Base-by-base conservation (phyloP, 2,329 filamentous ascomycete species). In the Cladorrhinum sp. region DNA sequence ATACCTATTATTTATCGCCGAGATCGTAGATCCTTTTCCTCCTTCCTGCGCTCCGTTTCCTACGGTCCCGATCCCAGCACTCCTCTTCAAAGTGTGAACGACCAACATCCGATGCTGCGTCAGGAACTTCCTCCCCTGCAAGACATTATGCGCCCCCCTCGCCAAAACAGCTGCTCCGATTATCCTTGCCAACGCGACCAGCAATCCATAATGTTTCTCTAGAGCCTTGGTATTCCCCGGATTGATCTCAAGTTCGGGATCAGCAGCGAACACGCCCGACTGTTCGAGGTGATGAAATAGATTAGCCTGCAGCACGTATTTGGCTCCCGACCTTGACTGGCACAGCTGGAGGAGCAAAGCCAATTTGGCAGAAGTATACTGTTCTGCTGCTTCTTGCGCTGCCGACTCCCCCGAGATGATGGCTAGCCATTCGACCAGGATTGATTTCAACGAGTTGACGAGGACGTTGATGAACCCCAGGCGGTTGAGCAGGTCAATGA, bases 391-490 rank as follows among this genome's bases (percentile, higher is more conserved):
- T 46, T 75, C 64, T 78, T 74, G 51, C 80, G 78, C 4, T 67
- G 33, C 18, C 2, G 56, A 3, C 12, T 55, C 14, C 1, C 18
- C 9, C 65, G 14, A 69, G 69, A 82, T 78, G 33, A 83, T 79
- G 59, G 84, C 80, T 58, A 83, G 80, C 75, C 91, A 84, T 68
- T 97, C 93, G 10, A 83, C 76, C 63, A 93, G 85, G 56, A 97
- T 85, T 66, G 85, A 83, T 67, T 90, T 88, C 60, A 99, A 84
- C 56, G 91, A 91, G 75, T 98, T 94, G 57, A 99, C 88, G 28
- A 98, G 83, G 26, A 98, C 87, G 55, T 90, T 90, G 55, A 97
- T 84, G 72, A 97, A 96, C 76, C 99, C 99, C 52, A 96, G 85
- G 60, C 90, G 86, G 69, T 90, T 88, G 59, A 99, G 84, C 28